Evolutionary conservation across 2,329 filamentous ascomycete species (phyloP).

Genomic region (Chaetoscypha palmicola): DNA sequence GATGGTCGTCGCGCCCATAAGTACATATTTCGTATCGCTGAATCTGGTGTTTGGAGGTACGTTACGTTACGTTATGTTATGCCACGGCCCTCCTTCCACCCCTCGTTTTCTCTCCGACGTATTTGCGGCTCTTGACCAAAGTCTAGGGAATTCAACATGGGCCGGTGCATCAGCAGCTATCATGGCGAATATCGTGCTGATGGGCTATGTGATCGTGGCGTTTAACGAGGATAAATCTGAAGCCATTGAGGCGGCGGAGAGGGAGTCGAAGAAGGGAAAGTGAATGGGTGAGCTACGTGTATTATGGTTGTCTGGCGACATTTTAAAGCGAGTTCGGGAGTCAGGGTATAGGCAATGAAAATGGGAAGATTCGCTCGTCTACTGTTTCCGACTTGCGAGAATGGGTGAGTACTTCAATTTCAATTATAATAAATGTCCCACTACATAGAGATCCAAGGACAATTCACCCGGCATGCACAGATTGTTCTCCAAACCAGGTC

Average conservation of each 20-base stretch:
- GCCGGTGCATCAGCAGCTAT: slow-evolving; percentile 80
- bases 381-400: too few relatives aligned
- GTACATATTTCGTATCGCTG: slow-evolving; percentile 79
- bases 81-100: not conserved
- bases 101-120: not conserved
- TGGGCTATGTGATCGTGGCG: slow-evolving; percentile 86
- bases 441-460: too few relatives aligned
- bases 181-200: slow-evolving; percentile 83
- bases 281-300: too few relatives aligned
- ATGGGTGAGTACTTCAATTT: too few relatives aligned
- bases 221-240: slow-evolving; percentile 71
- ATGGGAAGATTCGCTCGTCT: too few relatives aligned
- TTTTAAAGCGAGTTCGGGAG: too few relatives aligned
- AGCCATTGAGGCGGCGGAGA: slow-evolving; percentile 35
- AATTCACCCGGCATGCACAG: too few relatives aligned
- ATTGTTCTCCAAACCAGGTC: too few relatives aligned
- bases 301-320: too few relatives aligned
- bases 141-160: slow-evolving; percentile 75
- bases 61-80: slow-evolving; percentile 17
- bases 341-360: too few relatives aligned
- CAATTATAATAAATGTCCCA: too few relatives aligned
- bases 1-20: slow-evolving; percentile 83
- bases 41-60: slow-evolving; percentile 71
- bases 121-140: slow-evolving; percentile 1
- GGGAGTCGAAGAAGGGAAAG: slow-evolving; percentile 31